Conservation (phyloP, 495 filamentous ascomycete species). For the Neurospora tetrasperma region DNA sequence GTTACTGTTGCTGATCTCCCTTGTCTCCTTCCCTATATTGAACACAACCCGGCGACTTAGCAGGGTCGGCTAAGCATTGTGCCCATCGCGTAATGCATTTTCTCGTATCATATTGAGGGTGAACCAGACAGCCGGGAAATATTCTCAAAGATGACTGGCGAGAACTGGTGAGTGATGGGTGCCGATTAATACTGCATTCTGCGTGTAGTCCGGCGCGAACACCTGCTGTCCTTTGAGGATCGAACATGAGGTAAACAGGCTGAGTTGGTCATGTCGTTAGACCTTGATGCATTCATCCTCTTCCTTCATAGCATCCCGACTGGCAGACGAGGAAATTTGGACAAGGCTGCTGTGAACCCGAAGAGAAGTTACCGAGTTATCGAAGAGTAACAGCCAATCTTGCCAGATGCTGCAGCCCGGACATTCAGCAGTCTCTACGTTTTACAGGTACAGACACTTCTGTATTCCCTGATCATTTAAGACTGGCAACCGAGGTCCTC, state of each 20-base stretch:
- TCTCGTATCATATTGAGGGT: background rate
- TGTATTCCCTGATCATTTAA: background rate
- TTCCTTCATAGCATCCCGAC: background rate
- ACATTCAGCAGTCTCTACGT: background rate
- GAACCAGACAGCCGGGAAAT: background rate
- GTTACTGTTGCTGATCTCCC: background rate
- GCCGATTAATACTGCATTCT: background rate
- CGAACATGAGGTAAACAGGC: background rate
- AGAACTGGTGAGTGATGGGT: background rate
- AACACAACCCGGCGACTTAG: background rate
- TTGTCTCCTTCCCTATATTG: background rate
- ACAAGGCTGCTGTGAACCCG: background rate
- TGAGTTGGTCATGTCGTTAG: background rate
- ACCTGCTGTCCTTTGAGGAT: background rate
- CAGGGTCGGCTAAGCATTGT: background rate
- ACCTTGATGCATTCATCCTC: background rate
- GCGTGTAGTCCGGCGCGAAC: background rate
- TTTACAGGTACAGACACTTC: background rate
- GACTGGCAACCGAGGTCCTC: background rate
- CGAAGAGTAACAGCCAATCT: background rate
- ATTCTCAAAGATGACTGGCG: background rate
- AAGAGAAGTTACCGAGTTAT: background rate
- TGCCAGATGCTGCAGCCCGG: background rate
- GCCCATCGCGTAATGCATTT: background rate
- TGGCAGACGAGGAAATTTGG: background rate